Evolutionary conservation across 2,329 filamentous ascomycete genomes (phyloP).

Genomic region (Penicillium digitatum): DNA sequence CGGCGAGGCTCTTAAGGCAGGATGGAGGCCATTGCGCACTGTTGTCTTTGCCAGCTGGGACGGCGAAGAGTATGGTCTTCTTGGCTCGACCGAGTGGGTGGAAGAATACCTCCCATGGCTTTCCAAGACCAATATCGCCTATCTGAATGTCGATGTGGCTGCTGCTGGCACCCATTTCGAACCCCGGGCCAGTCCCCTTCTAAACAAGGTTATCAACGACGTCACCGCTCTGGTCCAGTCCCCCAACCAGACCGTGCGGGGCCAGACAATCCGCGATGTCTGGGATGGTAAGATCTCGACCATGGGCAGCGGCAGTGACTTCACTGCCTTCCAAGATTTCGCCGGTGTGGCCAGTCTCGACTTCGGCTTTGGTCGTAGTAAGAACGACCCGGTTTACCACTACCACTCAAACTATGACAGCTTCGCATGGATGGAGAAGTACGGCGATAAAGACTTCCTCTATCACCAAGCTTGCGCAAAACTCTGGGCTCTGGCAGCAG

Average conservation of each 20-base stretch:
- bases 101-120: slow-evolving; percentile 86
- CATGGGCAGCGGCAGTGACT: slow-evolving; percentile 71
- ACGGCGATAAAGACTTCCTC: slow-evolving; percentile 61
- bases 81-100: slow-evolving; percentile 90
- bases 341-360: slow-evolving; percentile 64
- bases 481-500: slow-evolving; percentile 59
- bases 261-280: slow-evolving; percentile 65
- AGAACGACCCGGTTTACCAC: slow-evolving; percentile 57
- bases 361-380: slow-evolving; percentile 53
- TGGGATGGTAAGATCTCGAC: slow-evolving; percentile 61
- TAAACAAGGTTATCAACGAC: slow-evolving; percentile 69
- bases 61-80: slow-evolving; percentile 77
- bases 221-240: slow-evolving; percentile 61
- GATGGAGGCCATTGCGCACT: slow-evolving; percentile 82
- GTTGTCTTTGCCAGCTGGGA: slow-evolving; percentile 89
- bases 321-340: slow-evolving; percentile 70
- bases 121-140: slow-evolving; percentile 66
- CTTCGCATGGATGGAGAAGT: slow-evolving; percentile 77
- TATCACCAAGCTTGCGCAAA: slow-evolving; percentile 64
- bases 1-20: slow-evolving; percentile 64
- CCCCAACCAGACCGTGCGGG: slow-evolving; percentile 68
- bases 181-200: slow-evolving; percentile 66
- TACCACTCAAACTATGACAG: slow-evolving; percentile 84
- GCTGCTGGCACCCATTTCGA: slow-evolving; percentile 61
- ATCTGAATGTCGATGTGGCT: slow-evolving; percentile 80